These are phyloP conservation scores for Tricholoma hemisulphureum DNA, from an alignment of 768 basidiomycete species.

Conservation along the genomic window DNA sequence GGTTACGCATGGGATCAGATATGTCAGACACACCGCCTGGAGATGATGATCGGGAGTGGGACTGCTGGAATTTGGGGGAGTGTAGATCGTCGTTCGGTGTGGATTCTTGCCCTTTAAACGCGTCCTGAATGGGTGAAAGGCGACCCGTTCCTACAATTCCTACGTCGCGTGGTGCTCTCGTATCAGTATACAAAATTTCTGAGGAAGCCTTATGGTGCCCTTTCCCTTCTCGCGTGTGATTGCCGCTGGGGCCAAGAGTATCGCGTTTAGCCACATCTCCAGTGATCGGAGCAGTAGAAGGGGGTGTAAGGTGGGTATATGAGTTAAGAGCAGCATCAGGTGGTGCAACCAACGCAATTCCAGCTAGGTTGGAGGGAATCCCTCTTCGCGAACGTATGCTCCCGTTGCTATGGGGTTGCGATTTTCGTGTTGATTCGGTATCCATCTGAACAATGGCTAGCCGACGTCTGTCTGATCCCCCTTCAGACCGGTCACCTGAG, in stretches of 20 bases:
- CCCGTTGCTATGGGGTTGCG: slow-evolving; percentile 25
- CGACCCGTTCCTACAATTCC: slow-evolving; percentile 48
- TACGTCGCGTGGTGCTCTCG: slow-evolving; percentile 35
- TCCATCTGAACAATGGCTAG: slow-evolving; percentile 68
- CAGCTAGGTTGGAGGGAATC: slow-evolving; percentile 39
- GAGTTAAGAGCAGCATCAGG: slow-evolving; percentile 60
- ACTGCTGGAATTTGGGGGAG: slow-evolving; percentile 35
- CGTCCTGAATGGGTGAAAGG: slow-evolving; percentile 8
- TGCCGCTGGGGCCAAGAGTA: neutral
- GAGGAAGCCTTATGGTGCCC: slow-evolving; percentile 49
- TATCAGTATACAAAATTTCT: slow-evolving; percentile 36
- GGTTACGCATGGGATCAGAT: slow-evolving; percentile 30
- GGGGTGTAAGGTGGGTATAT: slow-evolving; percentile 54
- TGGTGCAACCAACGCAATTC: slow-evolving; percentile 69
- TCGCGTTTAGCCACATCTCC: slow-evolving; percentile 15
- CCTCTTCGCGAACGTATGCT: slow-evolving; percentile 41
- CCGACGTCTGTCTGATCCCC: slow-evolving; percentile 61
- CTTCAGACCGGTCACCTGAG: slow-evolving; percentile 54
- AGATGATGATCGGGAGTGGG: slow-evolving; percentile 32
- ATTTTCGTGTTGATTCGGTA: slow-evolving; percentile 28
- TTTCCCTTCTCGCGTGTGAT: slow-evolving; percentile 8
- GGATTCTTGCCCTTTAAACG: slow-evolving; percentile 14
- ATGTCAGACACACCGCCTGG: slow-evolving; percentile 17
- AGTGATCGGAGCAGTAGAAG: slow-evolving; percentile 45
- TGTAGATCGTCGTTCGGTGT: slow-evolving; percentile 27